Percentiles rank a stretch among this genome's conserved stretches.
These are phyloP conservation scores for Nicotiana noctiflora DNA, from an alignment of 257 asterid genomes.

Conservation along the genomic window DNA sequence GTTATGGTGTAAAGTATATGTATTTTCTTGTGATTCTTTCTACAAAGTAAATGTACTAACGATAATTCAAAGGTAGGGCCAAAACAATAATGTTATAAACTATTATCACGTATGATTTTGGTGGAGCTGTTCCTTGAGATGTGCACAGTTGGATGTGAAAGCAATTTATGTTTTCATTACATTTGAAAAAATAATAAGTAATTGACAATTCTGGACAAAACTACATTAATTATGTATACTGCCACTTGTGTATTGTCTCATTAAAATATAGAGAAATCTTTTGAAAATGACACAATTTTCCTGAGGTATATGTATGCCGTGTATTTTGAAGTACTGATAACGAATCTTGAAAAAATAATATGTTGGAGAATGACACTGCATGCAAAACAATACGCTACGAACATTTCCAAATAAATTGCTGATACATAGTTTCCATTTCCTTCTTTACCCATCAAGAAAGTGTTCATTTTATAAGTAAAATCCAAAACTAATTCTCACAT, in stretches of 20 bases:
- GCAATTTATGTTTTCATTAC: neutral
- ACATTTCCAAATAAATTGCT: slow-evolving; percentile 13
- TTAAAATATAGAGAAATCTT: neutral
- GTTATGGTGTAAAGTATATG: no score
- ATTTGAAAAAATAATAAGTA: neutral
- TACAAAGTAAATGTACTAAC: neutral
- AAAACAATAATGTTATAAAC: neutral
- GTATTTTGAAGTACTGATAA: neutral
- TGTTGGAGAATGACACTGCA: slow-evolving; percentile 5
- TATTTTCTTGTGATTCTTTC: no score
- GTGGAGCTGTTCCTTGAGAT: neutral
- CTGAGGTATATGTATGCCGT: neutral
- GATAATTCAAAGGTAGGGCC: neutral
- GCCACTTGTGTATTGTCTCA: neutral
- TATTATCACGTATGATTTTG: neutral
- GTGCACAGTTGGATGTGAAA: neutral
- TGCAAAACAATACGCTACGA: slow-evolving; percentile 2
- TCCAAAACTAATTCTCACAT: neutral
- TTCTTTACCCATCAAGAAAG: slow-evolving; percentile 8
- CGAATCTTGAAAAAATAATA: neutral
- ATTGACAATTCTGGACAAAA: neutral
- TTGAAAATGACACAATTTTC: neutral
- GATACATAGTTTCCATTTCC: slow-evolving; percentile 10
- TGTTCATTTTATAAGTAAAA: neutral
- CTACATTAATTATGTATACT: neutral